Base-by-base conservation (phyloP, 2,329 filamentous ascomycete genomes). In the Fusarium anthophilum region DNA sequence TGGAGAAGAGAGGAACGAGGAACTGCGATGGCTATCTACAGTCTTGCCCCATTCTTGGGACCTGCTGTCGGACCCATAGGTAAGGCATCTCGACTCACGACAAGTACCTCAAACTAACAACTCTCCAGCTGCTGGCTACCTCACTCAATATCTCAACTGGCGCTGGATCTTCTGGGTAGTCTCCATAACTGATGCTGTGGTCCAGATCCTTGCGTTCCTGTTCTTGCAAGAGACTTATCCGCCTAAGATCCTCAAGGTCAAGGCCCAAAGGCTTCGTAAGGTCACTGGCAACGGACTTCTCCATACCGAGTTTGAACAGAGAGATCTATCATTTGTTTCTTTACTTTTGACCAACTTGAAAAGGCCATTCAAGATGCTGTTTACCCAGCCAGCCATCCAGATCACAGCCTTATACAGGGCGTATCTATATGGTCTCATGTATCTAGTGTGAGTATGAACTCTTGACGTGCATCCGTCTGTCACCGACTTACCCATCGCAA, bases 351-450 rank as follows among this genome's bases (percentile, higher is more conserved):
- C 76, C 35, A 80, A 84, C 12, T 58, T 89, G 13, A 78, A 85
- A 6, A 82, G 87, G 0, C 87, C 88, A 0, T 80, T 87, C 14
- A 83, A 85, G 30, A 84, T 90, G 77, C 80, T 89, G 5, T 80
- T 86, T 24, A 82, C 84, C 1, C 87, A 88, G 18, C 87, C 87
- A 0, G 85, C 88, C 12, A 81, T 90, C 14, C 83, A 88, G 51
- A 79, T 87, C 4, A 83, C 88, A 6, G 84, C 86, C 0, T 72
- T 87, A 2, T 87, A 87, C 64, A 82, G 87, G 15, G 84, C 86
- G 1, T 83, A 88, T 30, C 77, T 87, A 7, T 90, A 89, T 69
- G 87, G 87, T 2, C 83, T 88, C n/a, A 83, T 89, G 55, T 89
- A 89, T 68, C 80, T 89, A 7, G 81, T 89, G 70, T 81, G 73